Conservation (phyloP, 306 rosid species). For the Dryas drummondii region DNA sequence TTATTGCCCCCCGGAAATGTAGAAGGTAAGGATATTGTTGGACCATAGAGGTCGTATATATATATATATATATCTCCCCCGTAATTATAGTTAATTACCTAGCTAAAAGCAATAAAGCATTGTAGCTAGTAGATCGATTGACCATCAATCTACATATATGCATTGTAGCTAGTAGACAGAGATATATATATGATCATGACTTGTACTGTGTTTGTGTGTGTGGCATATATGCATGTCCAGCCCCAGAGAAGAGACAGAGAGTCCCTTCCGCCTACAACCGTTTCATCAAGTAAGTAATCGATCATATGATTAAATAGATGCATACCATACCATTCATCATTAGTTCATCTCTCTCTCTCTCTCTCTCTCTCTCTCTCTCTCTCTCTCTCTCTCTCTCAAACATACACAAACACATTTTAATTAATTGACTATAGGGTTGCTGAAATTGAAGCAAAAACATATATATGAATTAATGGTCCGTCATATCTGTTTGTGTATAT, state of each 20-base stretch:
- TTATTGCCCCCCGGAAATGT: constrained; percentile 4
- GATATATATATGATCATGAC: background rate
- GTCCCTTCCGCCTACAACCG: constrained; percentile 59
- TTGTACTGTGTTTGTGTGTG: constrained; percentile 1
- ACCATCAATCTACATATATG: too few relatives aligned
- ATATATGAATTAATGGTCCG: background rate
- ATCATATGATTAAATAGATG: too few relatives aligned
- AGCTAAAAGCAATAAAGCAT: too few relatives aligned
- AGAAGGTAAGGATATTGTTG: constrained; percentile 21
- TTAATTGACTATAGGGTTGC: background rate
- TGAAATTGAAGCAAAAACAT: constrained; percentile 12
- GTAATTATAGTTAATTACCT: constrained; percentile 30
- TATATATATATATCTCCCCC: constrained; percentile 31
- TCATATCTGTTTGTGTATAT: background rate
- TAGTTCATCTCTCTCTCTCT: background rate
- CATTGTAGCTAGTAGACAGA: too few relatives aligned
- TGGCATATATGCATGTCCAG: constrained; percentile 27
- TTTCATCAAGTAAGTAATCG: constrained; percentile 53
- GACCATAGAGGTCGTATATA: background rate
- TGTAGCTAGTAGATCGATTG: too few relatives aligned
- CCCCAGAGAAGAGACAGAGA: constrained; percentile 62
- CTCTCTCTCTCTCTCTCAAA: background rate
- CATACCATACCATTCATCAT: too few relatives aligned
- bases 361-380: background rate
- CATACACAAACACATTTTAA: background rate